phyloP scores from a whole-genome alignment of 257 asterid genomes.

The Orobanche coerulescens region DNA sequence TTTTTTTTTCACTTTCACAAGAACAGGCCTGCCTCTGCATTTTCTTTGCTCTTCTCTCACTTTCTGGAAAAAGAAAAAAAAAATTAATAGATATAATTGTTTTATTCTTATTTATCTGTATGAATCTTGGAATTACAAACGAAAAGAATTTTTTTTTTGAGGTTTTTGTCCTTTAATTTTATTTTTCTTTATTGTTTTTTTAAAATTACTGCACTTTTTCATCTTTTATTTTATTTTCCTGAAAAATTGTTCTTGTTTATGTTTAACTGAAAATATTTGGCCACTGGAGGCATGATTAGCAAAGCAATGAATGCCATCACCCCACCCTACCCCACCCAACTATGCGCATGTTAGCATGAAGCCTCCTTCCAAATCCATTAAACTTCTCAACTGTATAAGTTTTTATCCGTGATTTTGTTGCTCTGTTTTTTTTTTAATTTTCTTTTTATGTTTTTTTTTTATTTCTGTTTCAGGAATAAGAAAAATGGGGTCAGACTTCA shows the following conservation, averaged over 20 bases:
- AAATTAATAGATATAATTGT: not conserved
- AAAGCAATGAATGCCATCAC: constrained; percentile 21
- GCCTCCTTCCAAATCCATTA: not conserved
- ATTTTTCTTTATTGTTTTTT: not conserved
- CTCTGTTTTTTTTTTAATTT: not conserved
- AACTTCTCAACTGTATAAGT: constrained; percentile 9
- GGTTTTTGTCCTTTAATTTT: not conserved
- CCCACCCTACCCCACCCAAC: constrained; percentile 4
- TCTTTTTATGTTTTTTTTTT: not conserved
- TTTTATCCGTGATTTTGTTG: not conserved
- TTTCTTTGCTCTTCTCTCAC: not conserved
- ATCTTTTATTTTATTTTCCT: not conserved
- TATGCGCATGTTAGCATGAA: constrained; percentile 28
- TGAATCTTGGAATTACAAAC: constrained; percentile 5
- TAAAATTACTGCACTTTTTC: not conserved
- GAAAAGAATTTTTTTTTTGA: not conserved
- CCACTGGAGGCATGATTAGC: constrained; percentile 9
- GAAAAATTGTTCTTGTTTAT: no score
- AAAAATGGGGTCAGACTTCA: constrained; percentile 45
- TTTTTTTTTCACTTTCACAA: no score
- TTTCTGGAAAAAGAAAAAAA: not conserved
- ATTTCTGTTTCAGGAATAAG: constrained; percentile 24
- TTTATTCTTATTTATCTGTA: not conserved
- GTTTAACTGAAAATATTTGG: no score
- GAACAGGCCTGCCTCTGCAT: constrained; percentile 32